A percentile compares a stretch with the other conserved stretches of the same genome.
These are phyloP conservation scores for Datura wrightii DNA, from an alignment of 257 asterid genomes.

Conservation along the genomic window DNA sequence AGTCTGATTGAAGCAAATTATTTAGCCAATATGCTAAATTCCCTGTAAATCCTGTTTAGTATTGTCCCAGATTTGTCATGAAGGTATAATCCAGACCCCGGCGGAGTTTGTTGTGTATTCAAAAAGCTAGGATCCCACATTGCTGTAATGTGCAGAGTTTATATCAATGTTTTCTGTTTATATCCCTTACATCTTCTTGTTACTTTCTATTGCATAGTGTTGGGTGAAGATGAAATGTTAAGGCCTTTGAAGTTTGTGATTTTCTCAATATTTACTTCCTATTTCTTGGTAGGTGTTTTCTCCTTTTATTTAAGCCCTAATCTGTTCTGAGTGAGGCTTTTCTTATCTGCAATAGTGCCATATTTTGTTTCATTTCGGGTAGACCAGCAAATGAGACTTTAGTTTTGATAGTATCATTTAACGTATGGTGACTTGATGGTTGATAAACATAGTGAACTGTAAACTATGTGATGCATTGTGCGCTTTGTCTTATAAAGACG, in stretches of 20 bases:
- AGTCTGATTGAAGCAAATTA: conserved; percentile 20
- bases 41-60: neutral
- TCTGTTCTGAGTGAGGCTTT: neutral
- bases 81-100: neutral
- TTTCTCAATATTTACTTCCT: neutral
- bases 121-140: neutral
- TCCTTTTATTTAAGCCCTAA: neutral
- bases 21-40: neutral
- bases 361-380: neutral
- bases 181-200: neutral
- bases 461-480: neutral
- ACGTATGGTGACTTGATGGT: neutral
- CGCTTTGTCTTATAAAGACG: neutral
- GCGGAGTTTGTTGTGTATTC: neutral
- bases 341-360: neutral
- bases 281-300: neutral
- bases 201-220: neutral
- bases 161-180: neutral
- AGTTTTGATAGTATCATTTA: neutral
- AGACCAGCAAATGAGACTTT: neutral
- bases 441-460: neutral
- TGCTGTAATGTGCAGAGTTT: neutral
- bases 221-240: neutral
- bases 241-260: neutral
- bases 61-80: neutral